These are phyloP conservation scores for Nectriaceae sp. DNA, from an alignment of 2,329 filamentous ascomycete genomes.

Conservation along the genomic window DNA sequence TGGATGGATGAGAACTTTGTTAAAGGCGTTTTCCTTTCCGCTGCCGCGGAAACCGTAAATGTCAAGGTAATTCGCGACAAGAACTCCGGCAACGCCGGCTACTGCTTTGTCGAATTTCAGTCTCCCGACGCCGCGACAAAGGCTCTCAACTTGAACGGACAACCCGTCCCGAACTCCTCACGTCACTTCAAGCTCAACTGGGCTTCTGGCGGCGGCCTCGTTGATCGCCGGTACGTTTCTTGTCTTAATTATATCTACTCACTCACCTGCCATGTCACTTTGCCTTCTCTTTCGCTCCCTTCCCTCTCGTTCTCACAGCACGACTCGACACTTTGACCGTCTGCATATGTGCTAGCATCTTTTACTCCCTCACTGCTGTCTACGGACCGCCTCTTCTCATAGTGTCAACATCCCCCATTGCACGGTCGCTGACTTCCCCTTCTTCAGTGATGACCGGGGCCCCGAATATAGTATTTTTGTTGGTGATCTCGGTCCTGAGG, in stretches of 20 bases:
- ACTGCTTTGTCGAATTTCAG: constrained; percentile 96
- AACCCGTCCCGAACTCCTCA: constrained; percentile 87
- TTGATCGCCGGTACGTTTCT: constrained; percentile 77
- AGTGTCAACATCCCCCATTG: background rate
- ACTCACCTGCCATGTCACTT: background rate
- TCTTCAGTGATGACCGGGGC: constrained; percentile 85
- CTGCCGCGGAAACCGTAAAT: constrained; percentile 91
- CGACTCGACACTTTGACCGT: no score
- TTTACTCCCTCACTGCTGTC: background rate
- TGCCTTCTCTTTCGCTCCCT: no score
- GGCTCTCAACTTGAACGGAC: constrained; percentile 87
- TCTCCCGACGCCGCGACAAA: constrained; percentile 84
- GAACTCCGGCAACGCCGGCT: constrained; percentile 97
- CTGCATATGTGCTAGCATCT: no score
- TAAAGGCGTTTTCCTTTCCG: constrained; percentile 84
- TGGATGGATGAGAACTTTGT: constrained; percentile 99
- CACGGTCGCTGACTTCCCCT: constrained; percentile 6
- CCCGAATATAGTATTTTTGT: constrained; percentile 98
- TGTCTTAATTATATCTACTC: background rate
- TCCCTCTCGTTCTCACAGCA: no score
- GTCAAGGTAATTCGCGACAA: constrained; percentile 99
- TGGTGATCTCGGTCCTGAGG: constrained; percentile 94
- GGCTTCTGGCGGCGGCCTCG: constrained; percentile 93
- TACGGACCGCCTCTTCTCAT: background rate
- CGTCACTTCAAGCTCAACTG: constrained; percentile 99